Evolutionary conservation across 495 filamentous ascomycete species (phyloP), one percentile per base, ranked within the genome.

Genomic region (Evansstolkia leycettana): DNA sequence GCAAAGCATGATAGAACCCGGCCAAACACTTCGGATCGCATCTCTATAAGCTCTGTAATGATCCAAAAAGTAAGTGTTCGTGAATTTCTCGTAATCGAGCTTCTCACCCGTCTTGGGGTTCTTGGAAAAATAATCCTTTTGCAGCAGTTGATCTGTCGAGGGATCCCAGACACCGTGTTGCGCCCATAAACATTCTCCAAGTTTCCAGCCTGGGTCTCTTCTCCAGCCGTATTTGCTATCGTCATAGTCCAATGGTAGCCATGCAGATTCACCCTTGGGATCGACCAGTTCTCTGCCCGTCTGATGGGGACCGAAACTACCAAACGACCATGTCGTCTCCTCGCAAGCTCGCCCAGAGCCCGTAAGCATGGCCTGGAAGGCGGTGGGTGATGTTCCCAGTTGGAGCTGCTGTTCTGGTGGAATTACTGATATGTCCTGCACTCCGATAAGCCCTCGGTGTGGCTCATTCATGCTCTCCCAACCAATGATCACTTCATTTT

Each of bases 401-500:
- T 92, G 84, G 8, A 94, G 67, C 38, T 93, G 85, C 48, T 96
- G 92, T 40, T 94, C 87, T 31, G 68, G 60, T 0, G 90, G 92
- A 37, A 95, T 77, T 10, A 72, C 68, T 10, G 82, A 80, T 15
- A 98, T 70, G 50, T 94, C 87, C 34, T 82, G 73, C 36, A 80
- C 76, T n/a, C 84, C 84, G 40, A 94, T 74, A 39, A 95, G 67
- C 3, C 90, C 92, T 42, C 86, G 72, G 48, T 89, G 87, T 3
- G 90, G 92, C 55, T 98, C 90, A 50, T 98, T 98, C 47, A 95
- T 51, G 43, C 75, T 93, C 56, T 98, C 90, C 80, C 88, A 95
- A 11, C 89, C 90, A 46, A 98, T 86, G 12, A 96, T 76, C 25
- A 92, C 75, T 15, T 87, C 80, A 40, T 85, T 69, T 47, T 92